Percentiles rank a stretch among this genome's conserved stretches.
Conservation (phyloP, 106 monocot genomes). For the Triglochin maritima region DNA sequence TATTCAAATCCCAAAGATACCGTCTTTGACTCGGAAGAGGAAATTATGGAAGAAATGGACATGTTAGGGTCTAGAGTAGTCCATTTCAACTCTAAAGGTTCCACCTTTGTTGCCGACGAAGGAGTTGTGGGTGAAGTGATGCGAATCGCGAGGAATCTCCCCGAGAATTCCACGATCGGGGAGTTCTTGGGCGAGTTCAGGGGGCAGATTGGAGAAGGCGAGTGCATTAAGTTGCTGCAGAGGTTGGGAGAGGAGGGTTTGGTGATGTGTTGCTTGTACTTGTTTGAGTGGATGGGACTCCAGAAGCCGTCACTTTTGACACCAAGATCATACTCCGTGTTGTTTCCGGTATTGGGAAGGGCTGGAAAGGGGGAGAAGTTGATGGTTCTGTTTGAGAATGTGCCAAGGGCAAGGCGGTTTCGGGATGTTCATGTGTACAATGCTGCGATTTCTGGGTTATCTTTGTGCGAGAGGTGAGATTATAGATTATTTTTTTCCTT, state of each 20-base stretch:
- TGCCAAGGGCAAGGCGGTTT: constrained; percentile 45
- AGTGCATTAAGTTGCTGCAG: constrained; percentile 63
- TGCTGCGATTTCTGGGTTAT: constrained; percentile 62
- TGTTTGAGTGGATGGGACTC: constrained; percentile 83
- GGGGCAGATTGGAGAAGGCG: constrained; percentile 50
- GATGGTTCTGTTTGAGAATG: constrained; percentile 51
- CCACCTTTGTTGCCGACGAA: not conserved
- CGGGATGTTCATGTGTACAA: constrained; percentile 70
- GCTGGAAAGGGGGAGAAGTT: constrained; percentile 62
- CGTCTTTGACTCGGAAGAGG: not conserved
- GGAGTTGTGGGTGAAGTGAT: constrained; percentile 42
- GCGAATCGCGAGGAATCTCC: constrained; percentile 34
- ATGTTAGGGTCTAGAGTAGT: no score
- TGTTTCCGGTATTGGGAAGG: constrained; percentile 53
- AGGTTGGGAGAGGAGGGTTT: constrained; percentile 63
- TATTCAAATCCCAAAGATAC: not conserved
- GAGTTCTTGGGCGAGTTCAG: constrained; percentile 37
- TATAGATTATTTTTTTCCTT: not conserved
- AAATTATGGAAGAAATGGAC: not conserved
- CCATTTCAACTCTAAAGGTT: not conserved
- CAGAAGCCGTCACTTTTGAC: constrained; percentile 48
- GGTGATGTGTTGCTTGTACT: constrained; percentile 36
- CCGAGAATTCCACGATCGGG: constrained; percentile 46
- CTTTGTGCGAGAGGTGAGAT: constrained; percentile 47
- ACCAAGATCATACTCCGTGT: constrained; percentile 35